Evolutionary conservation across 768 basidiomycete genomes (phyloP), one percentile per base, ranked within the genome.

Genomic region (Trametes gibbosa): DNA sequence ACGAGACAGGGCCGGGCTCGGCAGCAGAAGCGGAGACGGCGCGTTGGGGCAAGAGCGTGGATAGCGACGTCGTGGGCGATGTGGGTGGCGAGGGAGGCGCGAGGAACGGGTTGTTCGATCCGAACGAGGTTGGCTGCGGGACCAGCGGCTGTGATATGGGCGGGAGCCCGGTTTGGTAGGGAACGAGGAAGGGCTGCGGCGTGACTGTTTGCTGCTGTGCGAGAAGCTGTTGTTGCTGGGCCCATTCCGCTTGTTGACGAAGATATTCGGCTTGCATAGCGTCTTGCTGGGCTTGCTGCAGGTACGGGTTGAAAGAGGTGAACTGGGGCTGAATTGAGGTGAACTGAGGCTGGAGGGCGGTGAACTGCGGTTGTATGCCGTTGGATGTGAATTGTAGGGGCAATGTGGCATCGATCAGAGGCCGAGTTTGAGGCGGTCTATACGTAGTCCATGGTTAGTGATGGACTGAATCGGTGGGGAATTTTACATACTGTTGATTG

Each of bases 261-360:
- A 73, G 21, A 45, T 73, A 72, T 53, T 76, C 73, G 40, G 72
- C 79, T 76, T 89, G 86, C 64, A 86, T 81, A 10, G 86, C 86
- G 70, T 95, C 91, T 64, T 95, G 91, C 67, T 94, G 88, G 35
- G 86, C 83, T 67, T 94, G 93, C 68, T 92, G 92, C 66, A 89
- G 89, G 61, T 90, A 92, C 0, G 90, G 90, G 73, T 96, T 96
- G 79, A 89, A 96, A 0, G 90, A 85, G n/a, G 90, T 92, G 72
- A 87, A 92, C 66, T 91, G 91, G 3, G 89, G 87, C 66, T 90
- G 88, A 25, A 91, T 72, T n/a, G 58, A 52, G 8, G 68, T 69
- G 62, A 64, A 68, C 51, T 69, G 68, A 6, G 66, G 68, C 35
- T 60, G 61, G 21, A 67, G 14, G 24, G 62, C 39, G 5, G 62